Evolutionary conservation across 75 land plant genomes (phyloP).

Genomic region (Larix kaempferi): DNA sequence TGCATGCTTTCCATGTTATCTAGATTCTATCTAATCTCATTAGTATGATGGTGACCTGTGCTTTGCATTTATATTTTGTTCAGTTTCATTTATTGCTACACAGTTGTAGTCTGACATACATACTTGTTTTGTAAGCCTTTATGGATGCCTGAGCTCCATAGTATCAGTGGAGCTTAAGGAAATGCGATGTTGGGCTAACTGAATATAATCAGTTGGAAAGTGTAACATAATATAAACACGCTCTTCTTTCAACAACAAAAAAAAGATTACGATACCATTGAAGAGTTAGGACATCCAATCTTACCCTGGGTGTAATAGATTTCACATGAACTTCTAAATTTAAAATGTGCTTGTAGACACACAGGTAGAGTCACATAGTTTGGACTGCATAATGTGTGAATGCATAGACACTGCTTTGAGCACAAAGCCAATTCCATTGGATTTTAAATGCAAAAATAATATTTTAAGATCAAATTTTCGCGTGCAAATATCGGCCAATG

Average conservation of each 20-base stretch:
- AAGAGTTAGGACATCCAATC: neutral
- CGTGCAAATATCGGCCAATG: neutral
- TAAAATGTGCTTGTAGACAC: neutral
- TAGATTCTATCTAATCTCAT: too few species aligned
- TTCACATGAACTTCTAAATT: neutral
- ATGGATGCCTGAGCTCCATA: too few species aligned
- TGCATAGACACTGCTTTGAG: neutral
- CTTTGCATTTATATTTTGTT: too few species aligned
- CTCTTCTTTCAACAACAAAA: neutral
- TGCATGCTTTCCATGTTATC: too few species aligned
- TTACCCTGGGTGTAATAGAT: neutral
- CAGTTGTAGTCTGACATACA: too few species aligned
- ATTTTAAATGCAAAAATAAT: neutral
- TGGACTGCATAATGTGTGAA: neutral
- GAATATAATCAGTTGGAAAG: too few species aligned
- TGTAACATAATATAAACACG: neutral
- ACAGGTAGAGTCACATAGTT: too few species aligned
- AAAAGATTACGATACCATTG: neutral
- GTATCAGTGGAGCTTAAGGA: too few species aligned
- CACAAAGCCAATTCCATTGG: neutral
- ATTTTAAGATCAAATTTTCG: conserved; percentile 9
- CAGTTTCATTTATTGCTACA: too few species aligned
- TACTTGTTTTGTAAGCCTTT: too few species aligned
- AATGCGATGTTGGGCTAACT: too few species aligned
- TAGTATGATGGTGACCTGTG: too few species aligned